Conservation (phyloP, 495 filamentous ascomycete genomes). For the Immersiella caudata region DNA sequence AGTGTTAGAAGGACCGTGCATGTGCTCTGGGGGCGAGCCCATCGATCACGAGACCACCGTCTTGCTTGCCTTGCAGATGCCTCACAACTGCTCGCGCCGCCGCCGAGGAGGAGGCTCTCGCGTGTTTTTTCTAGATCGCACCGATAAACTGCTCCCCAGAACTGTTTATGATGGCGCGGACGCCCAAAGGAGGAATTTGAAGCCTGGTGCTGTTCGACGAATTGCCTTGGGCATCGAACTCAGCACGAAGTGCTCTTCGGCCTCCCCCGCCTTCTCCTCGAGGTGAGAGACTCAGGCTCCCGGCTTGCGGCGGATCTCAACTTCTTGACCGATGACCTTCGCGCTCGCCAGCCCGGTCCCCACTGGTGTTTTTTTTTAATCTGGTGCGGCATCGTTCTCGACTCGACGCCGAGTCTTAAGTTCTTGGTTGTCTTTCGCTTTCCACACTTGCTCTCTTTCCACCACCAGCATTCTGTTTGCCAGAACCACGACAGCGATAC, state of each 20-base stretch:
- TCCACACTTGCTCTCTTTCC: background rate
- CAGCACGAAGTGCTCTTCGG: background rate
- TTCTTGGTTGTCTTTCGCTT: too few relatives aligned
- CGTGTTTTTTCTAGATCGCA: background rate
- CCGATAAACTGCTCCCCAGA: background rate
- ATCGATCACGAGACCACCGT: background rate
- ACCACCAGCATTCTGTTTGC: background rate
- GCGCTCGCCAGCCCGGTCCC: background rate
- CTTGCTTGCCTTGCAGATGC: background rate
- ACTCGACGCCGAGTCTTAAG: too few relatives aligned
- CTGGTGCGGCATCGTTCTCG: too few relatives aligned
- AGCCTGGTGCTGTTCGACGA: background rate
- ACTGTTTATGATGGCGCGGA: background rate
- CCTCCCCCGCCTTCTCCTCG: background rate
- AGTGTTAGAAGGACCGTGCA: background rate
- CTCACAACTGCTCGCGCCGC: background rate
- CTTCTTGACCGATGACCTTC: background rate
- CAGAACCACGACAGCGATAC: background rate
- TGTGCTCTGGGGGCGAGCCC: background rate
- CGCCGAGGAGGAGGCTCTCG: background rate
- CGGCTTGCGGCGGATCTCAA: background rate
- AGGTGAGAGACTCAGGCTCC: background rate
- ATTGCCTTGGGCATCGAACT: background rate
- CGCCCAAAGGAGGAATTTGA: background rate
- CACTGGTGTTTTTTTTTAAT: too few relatives aligned